phyloP scores from a whole-genome alignment of 1,284 basidiomycete genomes.

The Golubevia pallescens region DNA sequence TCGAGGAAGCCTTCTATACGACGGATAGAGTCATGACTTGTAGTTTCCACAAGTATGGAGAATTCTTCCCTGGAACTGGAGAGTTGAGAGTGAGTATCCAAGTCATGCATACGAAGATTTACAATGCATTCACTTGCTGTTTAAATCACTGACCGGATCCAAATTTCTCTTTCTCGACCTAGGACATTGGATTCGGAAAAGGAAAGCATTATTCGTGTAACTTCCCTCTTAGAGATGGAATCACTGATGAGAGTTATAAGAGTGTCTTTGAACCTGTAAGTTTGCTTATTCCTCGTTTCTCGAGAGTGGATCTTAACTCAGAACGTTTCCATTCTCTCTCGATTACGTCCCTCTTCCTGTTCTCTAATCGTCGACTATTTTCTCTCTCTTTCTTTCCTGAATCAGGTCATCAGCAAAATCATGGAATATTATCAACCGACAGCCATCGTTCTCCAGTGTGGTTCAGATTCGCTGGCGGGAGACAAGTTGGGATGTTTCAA shows the following conservation, averaged over 20 bases:
- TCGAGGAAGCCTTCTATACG: constrained; percentile 99
- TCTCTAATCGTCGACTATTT: too few relatives aligned
- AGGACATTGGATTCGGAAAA: constrained; percentile 88
- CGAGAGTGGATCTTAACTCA: too few relatives aligned
- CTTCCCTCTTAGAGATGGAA: constrained; percentile 92
- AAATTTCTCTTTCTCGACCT: neutral
- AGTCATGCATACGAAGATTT: neutral
- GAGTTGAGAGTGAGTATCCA: constrained; percentile 73
- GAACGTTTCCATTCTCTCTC: too few relatives aligned
- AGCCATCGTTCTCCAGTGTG: constrained; percentile 96
- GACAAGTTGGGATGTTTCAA: constrained; percentile 97
- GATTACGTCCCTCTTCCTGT: too few relatives aligned
- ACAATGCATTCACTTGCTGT: neutral
- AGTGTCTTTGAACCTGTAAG: constrained; percentile 91
- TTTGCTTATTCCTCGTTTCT: constrained; percentile 26
- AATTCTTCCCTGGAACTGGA: constrained; percentile 98
- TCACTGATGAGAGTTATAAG: constrained; percentile 94
- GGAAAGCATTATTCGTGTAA: constrained; percentile 77
- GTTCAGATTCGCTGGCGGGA: constrained; percentile 95
- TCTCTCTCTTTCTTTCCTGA: too few relatives aligned
- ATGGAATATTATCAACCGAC: constrained; percentile 96
- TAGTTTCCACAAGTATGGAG: constrained; percentile 98
- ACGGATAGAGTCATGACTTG: constrained; percentile 99
- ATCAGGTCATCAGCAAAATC: constrained; percentile 90
- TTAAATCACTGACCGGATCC: neutral